Evolutionary conservation across 129 eudicot genomes (phyloP).

Genomic region (Saposhnikovia divaricata): DNA sequence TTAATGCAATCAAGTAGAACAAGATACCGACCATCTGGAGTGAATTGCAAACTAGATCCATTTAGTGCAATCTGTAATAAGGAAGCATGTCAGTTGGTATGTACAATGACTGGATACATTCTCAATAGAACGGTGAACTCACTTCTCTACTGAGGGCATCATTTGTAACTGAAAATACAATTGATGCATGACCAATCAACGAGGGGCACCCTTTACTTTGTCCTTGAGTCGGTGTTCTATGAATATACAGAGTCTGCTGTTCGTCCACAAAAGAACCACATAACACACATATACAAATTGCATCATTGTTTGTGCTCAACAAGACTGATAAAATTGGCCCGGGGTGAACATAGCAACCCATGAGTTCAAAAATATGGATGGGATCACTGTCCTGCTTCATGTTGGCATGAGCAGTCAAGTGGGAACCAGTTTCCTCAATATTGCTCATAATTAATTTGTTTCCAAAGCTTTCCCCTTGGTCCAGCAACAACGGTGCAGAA

Average conservation of each 20-base stretch:
- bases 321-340: slow-evolving; percentile 60
- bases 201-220: slow-evolving; percentile 50
- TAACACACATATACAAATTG: slow-evolving; percentile 49
- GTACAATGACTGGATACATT: neutral
- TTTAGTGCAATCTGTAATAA: slow-evolving; percentile 48
- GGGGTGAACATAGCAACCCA: slow-evolving; percentile 68
- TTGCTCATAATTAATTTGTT: slow-evolving; percentile 15
- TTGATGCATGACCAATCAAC: slow-evolving; percentile 57
- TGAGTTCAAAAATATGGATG: slow-evolving; percentile 32
- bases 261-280: slow-evolving; percentile 53
- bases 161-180: slow-evolving; percentile 36
- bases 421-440: slow-evolving; percentile 18
- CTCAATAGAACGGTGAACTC: slow-evolving; percentile 21
- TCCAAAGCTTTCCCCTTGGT: slow-evolving; percentile 21
- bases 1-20: slow-evolving; percentile 52
- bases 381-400: slow-evolving; percentile 15
- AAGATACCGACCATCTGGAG: slow-evolving; percentile 65
- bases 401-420: slow-evolving; percentile 10
- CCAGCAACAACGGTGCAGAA: slow-evolving; percentile 18
- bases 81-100: slow-evolving; percentile 6
- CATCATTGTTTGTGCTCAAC: slow-evolving; percentile 48
- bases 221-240: slow-evolving; percentile 40
- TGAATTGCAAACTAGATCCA: slow-evolving; percentile 55
- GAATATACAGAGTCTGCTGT: slow-evolving; percentile 45
- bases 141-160: slow-evolving; percentile 57